These are phyloP conservation scores for Cyclanthera cordifolia DNA, from an alignment of 306 rosid genomes.

Conservation along the genomic window DNA sequence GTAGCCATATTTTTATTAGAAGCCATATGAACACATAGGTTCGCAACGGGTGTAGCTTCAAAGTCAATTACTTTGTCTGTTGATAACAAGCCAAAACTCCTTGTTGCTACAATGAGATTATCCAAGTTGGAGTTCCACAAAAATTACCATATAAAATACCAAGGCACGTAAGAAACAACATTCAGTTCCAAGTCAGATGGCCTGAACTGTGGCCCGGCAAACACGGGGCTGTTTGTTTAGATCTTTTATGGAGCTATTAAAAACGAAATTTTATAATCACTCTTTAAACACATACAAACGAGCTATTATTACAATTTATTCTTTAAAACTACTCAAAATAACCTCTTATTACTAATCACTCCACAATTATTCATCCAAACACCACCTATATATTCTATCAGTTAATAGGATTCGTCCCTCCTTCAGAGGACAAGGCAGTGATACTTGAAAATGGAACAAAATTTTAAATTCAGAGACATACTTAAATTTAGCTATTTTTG, in stretches of 20 bases:
- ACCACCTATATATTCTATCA: neutral
- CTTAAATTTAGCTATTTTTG: neutral
- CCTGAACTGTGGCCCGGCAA: neutral
- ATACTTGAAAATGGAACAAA: neutral
- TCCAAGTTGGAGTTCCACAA: neutral
- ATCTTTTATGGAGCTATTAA: no score
- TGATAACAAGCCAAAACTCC: neutral
- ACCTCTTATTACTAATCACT: no score
- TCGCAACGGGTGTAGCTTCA: neutral
- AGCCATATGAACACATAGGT: neutral
- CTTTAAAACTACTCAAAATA: no score
- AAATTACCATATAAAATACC: neutral
- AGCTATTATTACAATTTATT: no score
- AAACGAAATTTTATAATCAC: no score
- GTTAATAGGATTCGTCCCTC: neutral
- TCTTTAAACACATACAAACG: no score
- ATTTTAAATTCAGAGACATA: neutral
- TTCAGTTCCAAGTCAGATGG: neutral
- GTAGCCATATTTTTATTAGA: neutral
- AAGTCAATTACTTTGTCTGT: neutral
- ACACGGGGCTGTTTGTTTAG: neutral
- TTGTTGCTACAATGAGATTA: neutral
- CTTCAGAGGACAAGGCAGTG: neutral
- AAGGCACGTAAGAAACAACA: slow-evolving; percentile 3
- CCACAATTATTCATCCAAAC: no score